Base-by-base conservation (phyloP, 257 asterid genomes). In the Ilex asprella region DNA sequence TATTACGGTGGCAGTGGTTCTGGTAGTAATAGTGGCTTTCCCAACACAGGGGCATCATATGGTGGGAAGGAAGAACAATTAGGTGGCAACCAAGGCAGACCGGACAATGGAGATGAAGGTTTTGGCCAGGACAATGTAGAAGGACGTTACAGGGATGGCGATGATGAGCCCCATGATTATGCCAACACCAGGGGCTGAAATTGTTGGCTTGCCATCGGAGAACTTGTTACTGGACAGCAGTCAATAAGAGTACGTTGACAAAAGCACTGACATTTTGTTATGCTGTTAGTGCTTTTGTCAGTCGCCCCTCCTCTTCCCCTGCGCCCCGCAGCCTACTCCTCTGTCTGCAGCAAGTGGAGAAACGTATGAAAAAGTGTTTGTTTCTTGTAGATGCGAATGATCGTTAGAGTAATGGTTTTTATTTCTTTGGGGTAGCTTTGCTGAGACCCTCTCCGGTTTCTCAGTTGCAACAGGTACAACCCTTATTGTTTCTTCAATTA, bases 171-270 rank as follows among this genome's bases (percentile, higher is more conserved):
- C 44, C 46, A 21, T 7, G 72, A 60, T 66, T 58, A 69, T 70
- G 83, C 81, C 55, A 78, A 77, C 64, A 70, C 74, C 54, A 70
- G 78, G 72, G 47, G 69, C 61, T 81, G 76, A 77, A 35, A 9
- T 30, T 12, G 53, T 51, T 52, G 6, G 12, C 29, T 11, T 35
- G 8, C 5, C 8, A 43, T 55, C 50, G 12, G 5, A 14, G 27
- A 21, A 21, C 27, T 21, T 21, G 27, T 21, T 59, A 51, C 60
- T 16, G 49, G 51, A 57, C 43, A 30, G 16, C 52, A 31, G 44
- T 47, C 31, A 65, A 47, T 53, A 56, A 31, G 39, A 58, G 30
- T 29, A 55, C 56, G 2, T 62, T 41, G 21, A 52, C 30, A n/a
- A n/a, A n/a, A n/a, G n/a, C n/a, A n/a, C n/a, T n/a, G n/a, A 43